These are phyloP conservation scores for Phytophthora litchii DNA, from an alignment of 352 stramenopile species.

Conservation along the genomic window DNA sequence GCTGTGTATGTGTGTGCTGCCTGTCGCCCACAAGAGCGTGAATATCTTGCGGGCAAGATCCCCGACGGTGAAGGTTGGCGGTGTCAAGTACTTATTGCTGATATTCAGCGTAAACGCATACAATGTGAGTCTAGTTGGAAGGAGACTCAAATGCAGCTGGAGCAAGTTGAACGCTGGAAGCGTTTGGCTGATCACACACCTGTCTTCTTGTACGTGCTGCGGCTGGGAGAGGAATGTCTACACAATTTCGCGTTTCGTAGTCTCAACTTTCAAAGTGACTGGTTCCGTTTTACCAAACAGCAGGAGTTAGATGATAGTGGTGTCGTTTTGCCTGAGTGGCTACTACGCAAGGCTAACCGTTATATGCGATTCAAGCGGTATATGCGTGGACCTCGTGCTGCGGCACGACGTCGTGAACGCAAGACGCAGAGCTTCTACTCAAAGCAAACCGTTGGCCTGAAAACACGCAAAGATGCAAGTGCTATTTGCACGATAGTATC, in stretches of 20 bases:
- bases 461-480: constrained; percentile 61
- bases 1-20: constrained; percentile 76
- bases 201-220: constrained; percentile 84
- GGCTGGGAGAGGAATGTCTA: constrained; percentile 85
- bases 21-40: constrained; percentile 68
- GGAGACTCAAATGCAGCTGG: constrained; percentile 63
- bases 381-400: constrained; percentile 65
- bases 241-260: constrained; percentile 79
- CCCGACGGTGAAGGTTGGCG: constrained; percentile 55
- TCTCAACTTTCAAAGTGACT: constrained; percentile 78
- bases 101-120: constrained; percentile 71
- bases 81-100: constrained; percentile 70
- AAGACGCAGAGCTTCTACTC: constrained; percentile 86
- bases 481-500: constrained; percentile 77
- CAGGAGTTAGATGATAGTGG: constrained; percentile 45
- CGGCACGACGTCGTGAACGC: constrained; percentile 53
- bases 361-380: constrained; percentile 90
- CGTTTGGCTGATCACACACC: constrained; percentile 74
- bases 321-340: constrained; percentile 55
- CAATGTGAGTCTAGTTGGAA: constrained; percentile 72
- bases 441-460: constrained; percentile 56
- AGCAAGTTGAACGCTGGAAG: constrained; percentile 69
- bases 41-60: constrained; percentile 41
- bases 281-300: constrained; percentile 57
- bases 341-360: constrained; percentile 78